phyloP scores from a whole-genome alignment of 2,329 filamentous ascomycete species.

The Acrocalymma vagum region DNA sequence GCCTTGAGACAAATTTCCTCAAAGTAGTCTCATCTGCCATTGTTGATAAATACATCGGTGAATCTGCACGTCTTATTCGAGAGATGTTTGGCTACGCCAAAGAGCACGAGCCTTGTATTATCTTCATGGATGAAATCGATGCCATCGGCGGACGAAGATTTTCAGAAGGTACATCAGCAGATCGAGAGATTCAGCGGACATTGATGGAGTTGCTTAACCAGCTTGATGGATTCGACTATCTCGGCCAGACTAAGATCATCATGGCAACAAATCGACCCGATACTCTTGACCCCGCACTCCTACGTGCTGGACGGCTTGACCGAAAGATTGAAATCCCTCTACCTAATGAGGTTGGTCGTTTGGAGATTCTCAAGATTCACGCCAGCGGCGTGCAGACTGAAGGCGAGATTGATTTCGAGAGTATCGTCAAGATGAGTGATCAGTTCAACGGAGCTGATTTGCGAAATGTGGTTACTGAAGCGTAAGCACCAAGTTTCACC shows the following conservation, averaged over 20 bases:
- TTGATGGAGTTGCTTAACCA: slow-evolving; percentile 99
- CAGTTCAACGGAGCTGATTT: slow-evolving; percentile 97
- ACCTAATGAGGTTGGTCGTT: slow-evolving; percentile 92
- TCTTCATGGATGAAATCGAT: slow-evolving; percentile 99
- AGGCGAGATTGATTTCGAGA: slow-evolving; percentile 98
- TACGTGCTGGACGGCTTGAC: slow-evolving; percentile 92
- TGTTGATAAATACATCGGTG: slow-evolving; percentile 99
- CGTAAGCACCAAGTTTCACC: slow-evolving; percentile 67
- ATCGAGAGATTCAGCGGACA: slow-evolving; percentile 97
- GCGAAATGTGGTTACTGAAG: slow-evolving; percentile 97
- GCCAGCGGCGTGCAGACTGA: slow-evolving; percentile 85
- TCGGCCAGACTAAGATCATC: slow-evolving; percentile 99
- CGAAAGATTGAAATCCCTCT: slow-evolving; percentile 98
- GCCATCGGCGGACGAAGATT: slow-evolving; percentile 97
- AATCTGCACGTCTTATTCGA: slow-evolving; percentile 94
- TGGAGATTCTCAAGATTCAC: slow-evolving; percentile 99
- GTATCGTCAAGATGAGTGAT: slow-evolving; percentile 99
- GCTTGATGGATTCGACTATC: slow-evolving; percentile 97
- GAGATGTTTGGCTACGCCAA: slow-evolving; percentile 99
- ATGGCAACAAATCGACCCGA: slow-evolving; percentile 99
- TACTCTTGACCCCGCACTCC: slow-evolving; percentile 90
- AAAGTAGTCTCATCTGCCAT: slow-evolving; percentile 99
- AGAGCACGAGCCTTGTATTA: slow-evolving; percentile 99
- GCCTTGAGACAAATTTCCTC: slow-evolving; percentile 96
- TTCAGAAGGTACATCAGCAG: slow-evolving; percentile 95